Evolutionary conservation across 2,329 filamentous ascomycete genomes (phyloP), one percentile per base, ranked within the genome.

Genomic region (Myriosclerotinia curreyana): DNA sequence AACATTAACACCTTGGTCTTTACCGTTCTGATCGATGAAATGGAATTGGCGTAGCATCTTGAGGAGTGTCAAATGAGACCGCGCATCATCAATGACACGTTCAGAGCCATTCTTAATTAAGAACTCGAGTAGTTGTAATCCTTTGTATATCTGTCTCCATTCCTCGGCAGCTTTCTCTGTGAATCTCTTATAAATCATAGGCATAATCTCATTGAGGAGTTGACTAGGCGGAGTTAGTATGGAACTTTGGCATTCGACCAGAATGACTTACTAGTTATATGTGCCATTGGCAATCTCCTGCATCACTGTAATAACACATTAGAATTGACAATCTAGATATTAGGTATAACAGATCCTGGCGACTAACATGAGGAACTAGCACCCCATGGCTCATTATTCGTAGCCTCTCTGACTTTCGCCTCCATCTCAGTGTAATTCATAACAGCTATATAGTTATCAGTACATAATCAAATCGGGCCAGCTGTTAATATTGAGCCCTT

Each of bases 41-140:
- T 99, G 95, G 78, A 99, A 99, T 76, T 99, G 95, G 65, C 93
- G 91, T 64, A 99, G 85, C 95, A 99, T 99, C 79, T 97, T 96
- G 66, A 99, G 84, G 12, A 98, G 86, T 20, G 94, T 96, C 67
- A 99, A 86, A 76, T 99, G 95, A 65, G 93, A 93, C 71, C 95
- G 87, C 65, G 95, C 95, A 78, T 99, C 95, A 77, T 99, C 95
- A 69, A 99, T 94, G 46, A 99, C 95, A 62, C 95, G 86, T 77
- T 99, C 95, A 15, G 95, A 98, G 67, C 95, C 95, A 77, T 99
- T 95, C 82, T 99, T 99, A 79, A 99, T 89, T 40, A 99, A 85
- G 74, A 96, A 96, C 77, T 99, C 94, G 75, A 99, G 88, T 64
- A 99, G 83, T 82, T 98, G 95, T 31, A 99, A 87, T 12, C 92